These are phyloP conservation scores for Phoenix dactylifera DNA, from an alignment of 176 grass and related monocot species.

Conservation along the genomic window DNA sequence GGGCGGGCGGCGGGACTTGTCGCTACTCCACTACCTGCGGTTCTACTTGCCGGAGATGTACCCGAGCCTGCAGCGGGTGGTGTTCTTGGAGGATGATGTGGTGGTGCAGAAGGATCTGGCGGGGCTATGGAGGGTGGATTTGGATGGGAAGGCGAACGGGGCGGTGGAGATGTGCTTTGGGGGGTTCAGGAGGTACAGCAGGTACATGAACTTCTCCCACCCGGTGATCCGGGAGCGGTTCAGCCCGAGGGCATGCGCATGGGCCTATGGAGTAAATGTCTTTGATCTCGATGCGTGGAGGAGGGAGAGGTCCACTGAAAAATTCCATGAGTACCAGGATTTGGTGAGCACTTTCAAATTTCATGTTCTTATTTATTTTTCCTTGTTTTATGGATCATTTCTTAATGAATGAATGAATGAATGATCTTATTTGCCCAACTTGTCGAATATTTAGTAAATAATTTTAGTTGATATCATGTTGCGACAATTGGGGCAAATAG, in stretches of 20 bases:
- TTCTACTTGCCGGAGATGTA: constrained; percentile 96
- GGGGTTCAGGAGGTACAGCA: constrained; percentile 63
- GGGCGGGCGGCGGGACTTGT: constrained; percentile 48
- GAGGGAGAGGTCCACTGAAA: constrained; percentile 55
- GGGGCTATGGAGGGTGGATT: constrained; percentile 50
- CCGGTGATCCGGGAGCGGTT: constrained; percentile 43
- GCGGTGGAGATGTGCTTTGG: constrained; percentile 91
- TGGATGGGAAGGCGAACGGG: constrained; percentile 89
- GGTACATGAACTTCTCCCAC: constrained; percentile 92
- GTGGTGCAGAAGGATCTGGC: constrained; percentile 88
- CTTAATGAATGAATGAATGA: too few species aligned
- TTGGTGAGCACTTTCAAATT: constrained; percentile 28
- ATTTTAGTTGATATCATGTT: too few species aligned
- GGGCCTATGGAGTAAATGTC: constrained; percentile 85
- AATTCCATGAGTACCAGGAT: constrained; percentile 86
- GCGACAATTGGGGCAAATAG: too few species aligned
- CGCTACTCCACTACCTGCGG: constrained; percentile 61
- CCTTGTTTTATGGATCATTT: too few species aligned
- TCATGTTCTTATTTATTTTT: neutral
- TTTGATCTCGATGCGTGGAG: constrained; percentile 93
- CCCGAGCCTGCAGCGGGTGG: constrained; percentile 46
- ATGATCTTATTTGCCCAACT: too few species aligned
- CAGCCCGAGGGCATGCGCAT: constrained; percentile 57
- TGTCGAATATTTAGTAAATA: too few species aligned
- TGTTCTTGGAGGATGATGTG: constrained; percentile 90